Percentiles rank a stretch among this genome's conserved stretches.
Conservation (phyloP, 495 filamentous ascomycete genomes). For the Neurospora africana region DNA sequence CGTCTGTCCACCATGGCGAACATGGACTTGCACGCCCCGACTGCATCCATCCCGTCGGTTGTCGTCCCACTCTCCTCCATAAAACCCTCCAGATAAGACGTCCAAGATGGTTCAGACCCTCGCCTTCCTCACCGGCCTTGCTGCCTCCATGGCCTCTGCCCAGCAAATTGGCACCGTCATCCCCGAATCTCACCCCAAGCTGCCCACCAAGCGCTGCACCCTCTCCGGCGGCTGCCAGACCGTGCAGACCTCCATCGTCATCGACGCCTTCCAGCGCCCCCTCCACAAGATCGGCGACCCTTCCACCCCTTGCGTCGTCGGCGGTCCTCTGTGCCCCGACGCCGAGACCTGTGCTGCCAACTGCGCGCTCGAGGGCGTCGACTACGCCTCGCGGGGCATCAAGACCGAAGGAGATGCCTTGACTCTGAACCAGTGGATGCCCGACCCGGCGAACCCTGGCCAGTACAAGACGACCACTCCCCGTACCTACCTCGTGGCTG, state of each 20-base stretch:
- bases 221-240: slow-evolving; percentile 40
- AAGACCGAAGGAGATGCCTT: slow-evolving; percentile 36
- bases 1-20: background rate
- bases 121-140: slow-evolving; percentile 6
- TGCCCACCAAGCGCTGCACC: slow-evolving; percentile 49
- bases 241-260: slow-evolving; percentile 42
- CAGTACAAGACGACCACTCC: slow-evolving; percentile 42
- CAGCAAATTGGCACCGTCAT: slow-evolving; percentile 14
- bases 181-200: slow-evolving; percentile 39
- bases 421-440: slow-evolving; percentile 46
- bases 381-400: slow-evolving; percentile 38
- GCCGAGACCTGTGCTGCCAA: slow-evolving; percentile 35
- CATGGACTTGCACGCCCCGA: background rate
- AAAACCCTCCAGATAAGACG: background rate
- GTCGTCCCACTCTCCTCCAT: background rate
- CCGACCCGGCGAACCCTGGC: slow-evolving; percentile 13
- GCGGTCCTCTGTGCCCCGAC: slow-evolving; percentile 45
- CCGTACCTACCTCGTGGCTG: slow-evolving; percentile 50
- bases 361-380: slow-evolving; percentile 42
- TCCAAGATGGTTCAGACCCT: slow-evolving; percentile 6
- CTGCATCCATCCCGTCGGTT: background rate
- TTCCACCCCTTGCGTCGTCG: slow-evolving; percentile 28
- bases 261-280: slow-evolving; percentile 39
- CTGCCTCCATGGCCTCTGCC: slow-evolving; percentile 6
- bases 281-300: slow-evolving; percentile 12